A percentile compares a stretch with the other conserved stretches of the same genome.
Conservation (phyloP, 495 filamentous ascomycete species). For the Emericellopsis terricola region DNA sequence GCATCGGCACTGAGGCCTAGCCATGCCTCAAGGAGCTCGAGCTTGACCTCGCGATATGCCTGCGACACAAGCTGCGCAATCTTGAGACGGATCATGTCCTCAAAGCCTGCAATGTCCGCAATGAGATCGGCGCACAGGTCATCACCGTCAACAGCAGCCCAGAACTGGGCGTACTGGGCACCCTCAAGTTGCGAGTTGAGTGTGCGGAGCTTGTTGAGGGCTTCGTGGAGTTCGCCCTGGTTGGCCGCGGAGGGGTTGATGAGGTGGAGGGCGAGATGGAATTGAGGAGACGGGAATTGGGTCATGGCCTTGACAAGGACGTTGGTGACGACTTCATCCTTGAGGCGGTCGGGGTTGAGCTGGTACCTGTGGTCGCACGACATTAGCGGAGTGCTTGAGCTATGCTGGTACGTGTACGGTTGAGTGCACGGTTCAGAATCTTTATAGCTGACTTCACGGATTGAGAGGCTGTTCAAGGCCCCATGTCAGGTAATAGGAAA, state of each 20-base stretch:
- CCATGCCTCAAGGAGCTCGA: slow-evolving; percentile 67
- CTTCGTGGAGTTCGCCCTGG: slow-evolving; percentile 53
- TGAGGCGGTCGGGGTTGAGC: slow-evolving; percentile 97
- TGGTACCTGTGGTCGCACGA: slow-evolving; percentile 53
- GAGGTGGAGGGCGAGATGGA: slow-evolving; percentile 82
- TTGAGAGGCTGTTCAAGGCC: slow-evolving; percentile 26
- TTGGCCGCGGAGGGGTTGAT: slow-evolving; percentile 37
- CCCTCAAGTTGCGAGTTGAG: slow-evolving; percentile 74
- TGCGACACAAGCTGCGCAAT: slow-evolving; percentile 84
- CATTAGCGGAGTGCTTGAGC: neutral
- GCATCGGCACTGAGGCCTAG: slow-evolving; percentile 56
- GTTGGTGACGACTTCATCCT: slow-evolving; percentile 93
- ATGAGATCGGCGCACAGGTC: slow-evolving; percentile 93
- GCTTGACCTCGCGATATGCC: slow-evolving; percentile 66
- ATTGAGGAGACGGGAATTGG: slow-evolving; percentile 92
- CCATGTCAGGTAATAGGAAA: slow-evolving; percentile 96
- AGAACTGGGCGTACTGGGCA: slow-evolving; percentile 80
- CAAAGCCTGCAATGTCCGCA: slow-evolving; percentile 87
- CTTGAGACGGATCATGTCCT: slow-evolving; percentile 82
- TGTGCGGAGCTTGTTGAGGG: slow-evolving; percentile 68
- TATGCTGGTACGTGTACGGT: neutral
- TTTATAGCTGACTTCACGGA: slow-evolving; percentile 23
- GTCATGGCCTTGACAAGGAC: slow-evolving; percentile 96
- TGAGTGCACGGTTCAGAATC: neutral
- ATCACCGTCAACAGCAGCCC: slow-evolving; percentile 79